A percentile compares a stretch with the other conserved stretches of the same genome.
Evolutionary conservation across 169 alveolate species (phyloP).

Genomic region (Plasmodium vinckei): DNA sequence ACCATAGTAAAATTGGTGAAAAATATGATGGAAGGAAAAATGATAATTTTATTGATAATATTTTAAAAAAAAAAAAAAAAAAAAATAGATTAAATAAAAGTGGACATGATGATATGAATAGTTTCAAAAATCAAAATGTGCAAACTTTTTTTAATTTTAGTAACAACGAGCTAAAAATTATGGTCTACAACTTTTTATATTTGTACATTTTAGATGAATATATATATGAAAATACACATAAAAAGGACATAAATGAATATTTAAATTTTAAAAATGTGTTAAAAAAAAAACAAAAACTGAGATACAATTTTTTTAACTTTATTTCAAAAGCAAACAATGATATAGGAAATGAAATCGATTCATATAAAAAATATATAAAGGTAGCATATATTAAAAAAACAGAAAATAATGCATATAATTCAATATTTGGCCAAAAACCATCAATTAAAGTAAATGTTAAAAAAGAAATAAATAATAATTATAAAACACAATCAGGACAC

Average conservation of each 20-base stretch:
- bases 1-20: not conserved
- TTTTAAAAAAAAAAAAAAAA: slow-evolving; percentile 44
- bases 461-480: slow-evolving; percentile 36
- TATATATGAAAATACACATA: slow-evolving; percentile 54
- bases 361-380: slow-evolving; percentile 54
- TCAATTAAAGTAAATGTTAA: slow-evolving; percentile 28
- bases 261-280: slow-evolving; percentile 56
- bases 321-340: slow-evolving; percentile 27
- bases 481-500: not conserved
- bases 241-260: slow-evolving; percentile 72
- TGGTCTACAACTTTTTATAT: slow-evolving; percentile 57
- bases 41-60: slow-evolving; percentile 32
- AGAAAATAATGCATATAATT: slow-evolving; percentile 46
- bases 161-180: slow-evolving; percentile 58
- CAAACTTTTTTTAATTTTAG: slow-evolving; percentile 37
- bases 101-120: slow-evolving; percentile 2
- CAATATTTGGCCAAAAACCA: slow-evolving; percentile 29
- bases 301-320: slow-evolving; percentile 43
- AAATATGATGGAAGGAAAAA: not conserved
- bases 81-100: slow-evolving; percentile 6
- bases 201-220: slow-evolving; percentile 62
- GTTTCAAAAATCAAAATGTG: slow-evolving; percentile 9
- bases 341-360: slow-evolving; percentile 41
- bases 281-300: slow-evolving; percentile 53
- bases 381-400: slow-evolving; percentile 45